Percentiles rank a stretch among this genome's conserved stretches.
These are phyloP conservation scores for Fusarium veterinarium DNA, from an alignment of 2,329 filamentous ascomycete species.

Conservation along the genomic window DNA sequence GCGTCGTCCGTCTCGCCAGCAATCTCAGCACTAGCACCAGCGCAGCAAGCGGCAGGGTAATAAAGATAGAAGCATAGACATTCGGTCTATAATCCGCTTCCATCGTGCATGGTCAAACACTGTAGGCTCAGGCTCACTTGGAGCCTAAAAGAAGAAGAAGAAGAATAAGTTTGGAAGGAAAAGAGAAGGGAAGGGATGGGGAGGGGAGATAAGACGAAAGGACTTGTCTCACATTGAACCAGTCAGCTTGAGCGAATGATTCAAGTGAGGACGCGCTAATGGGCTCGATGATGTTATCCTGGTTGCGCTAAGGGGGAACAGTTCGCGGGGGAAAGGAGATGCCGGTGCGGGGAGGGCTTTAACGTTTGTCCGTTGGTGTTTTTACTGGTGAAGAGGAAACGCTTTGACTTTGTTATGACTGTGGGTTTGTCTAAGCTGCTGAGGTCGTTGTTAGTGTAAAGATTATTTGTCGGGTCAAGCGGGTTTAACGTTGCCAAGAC, in stretches of 20 bases:
- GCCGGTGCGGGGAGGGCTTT: background rate
- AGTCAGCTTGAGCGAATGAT: slow-evolving; percentile 3
- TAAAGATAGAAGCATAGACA: slow-evolving; percentile 28
- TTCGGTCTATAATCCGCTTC: slow-evolving; percentile 19
- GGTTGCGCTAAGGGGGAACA: background rate
- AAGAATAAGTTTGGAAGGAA: slow-evolving; percentile 12
- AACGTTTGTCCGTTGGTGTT: background rate
- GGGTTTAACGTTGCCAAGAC: background rate
- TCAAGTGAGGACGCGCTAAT: background rate
- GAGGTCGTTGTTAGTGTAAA: background rate
- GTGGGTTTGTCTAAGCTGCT: background rate
- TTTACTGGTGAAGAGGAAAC: background rate
- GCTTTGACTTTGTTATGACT: background rate
- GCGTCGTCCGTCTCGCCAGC: slow-evolving; percentile 28
- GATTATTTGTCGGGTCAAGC: background rate
- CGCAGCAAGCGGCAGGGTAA: slow-evolving; percentile 31
- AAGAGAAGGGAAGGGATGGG: background rate
- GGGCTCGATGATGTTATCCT: background rate
- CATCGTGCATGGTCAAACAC: slow-evolving; percentile 24
- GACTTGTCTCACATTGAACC: slow-evolving; percentile 8
- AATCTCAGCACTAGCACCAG: slow-evolving; percentile 33
- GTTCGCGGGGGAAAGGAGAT: background rate
- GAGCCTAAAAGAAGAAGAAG: background rate
- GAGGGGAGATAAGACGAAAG: background rate
- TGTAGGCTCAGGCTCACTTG: background rate